A percentile compares a stretch with the other conserved stretches of the same genome.
Evolutionary conservation across 192 early-diverging fungal species (phyloP).

Genomic region (Spizellomyces punctatus): DNA sequence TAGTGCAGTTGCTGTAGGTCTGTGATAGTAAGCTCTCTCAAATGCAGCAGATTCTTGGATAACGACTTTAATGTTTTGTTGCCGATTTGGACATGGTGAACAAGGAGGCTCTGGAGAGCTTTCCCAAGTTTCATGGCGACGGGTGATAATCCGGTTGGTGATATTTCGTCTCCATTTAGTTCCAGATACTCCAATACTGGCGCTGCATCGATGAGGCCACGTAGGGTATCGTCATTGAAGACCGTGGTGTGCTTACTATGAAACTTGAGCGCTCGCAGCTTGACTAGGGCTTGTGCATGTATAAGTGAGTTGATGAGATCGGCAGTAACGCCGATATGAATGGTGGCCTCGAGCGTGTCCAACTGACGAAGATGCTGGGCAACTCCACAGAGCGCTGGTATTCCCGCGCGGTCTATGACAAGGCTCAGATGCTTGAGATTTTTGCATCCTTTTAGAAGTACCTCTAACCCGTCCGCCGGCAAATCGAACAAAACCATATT

Average conservation of each 20-base stretch:
- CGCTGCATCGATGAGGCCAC: slow-evolving; percentile 19
- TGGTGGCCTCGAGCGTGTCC: slow-evolving; percentile 44
- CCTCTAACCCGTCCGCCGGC: slow-evolving; percentile 36
- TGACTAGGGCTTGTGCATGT: slow-evolving; percentile 19
- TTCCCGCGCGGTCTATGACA: slow-evolving; percentile 42
- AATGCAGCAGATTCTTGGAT: slow-evolving; percentile 1
- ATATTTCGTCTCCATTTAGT: slow-evolving; percentile 47
- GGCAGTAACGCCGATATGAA: slow-evolving; percentile 49
- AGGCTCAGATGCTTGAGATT: slow-evolving; percentile 39
- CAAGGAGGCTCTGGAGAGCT: slow-evolving; percentile 36
- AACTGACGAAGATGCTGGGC: slow-evolving; percentile 30
- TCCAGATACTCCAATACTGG: slow-evolving; percentile 44
- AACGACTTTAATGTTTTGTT: slow-evolving; percentile 31
- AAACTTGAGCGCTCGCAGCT: slow-evolving; percentile 48
- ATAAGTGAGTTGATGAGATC: slow-evolving; percentile 34
- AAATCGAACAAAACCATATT: slow-evolving; percentile 56
- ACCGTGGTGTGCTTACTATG: slow-evolving; percentile 51
- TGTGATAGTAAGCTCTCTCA: slow-evolving; percentile 47
- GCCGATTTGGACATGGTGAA: slow-evolving; percentile 41
- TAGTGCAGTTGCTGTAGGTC: slow-evolving; percentile 35
- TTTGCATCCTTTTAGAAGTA: slow-evolving; percentile 25
- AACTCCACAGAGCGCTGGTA: slow-evolving; percentile 32
- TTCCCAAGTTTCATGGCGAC: slow-evolving; percentile 28
- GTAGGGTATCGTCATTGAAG: slow-evolving; percentile 38
- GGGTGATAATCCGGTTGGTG: slow-evolving; percentile 10